These are phyloP conservation scores for Eutypa lata DNA, from an alignment of 2,329 filamentous ascomycete species.

Conservation along the genomic window DNA sequence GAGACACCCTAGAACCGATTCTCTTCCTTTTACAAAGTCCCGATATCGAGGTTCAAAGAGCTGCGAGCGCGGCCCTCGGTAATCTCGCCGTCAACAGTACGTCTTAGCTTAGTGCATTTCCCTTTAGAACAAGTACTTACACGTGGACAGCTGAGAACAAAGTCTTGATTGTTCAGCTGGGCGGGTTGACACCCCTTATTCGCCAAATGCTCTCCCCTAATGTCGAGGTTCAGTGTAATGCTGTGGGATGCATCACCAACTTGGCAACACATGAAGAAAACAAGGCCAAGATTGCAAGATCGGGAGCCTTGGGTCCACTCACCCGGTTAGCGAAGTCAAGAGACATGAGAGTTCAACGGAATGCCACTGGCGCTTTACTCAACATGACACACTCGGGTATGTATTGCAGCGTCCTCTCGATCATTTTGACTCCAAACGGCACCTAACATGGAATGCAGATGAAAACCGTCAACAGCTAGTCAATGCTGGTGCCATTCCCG, in stretches of 20 bases:
- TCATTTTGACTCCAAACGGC: background rate
- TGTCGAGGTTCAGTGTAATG: conserved; percentile 98
- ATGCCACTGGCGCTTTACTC: conserved; percentile 90
- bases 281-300: conserved; percentile 96
- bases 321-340: conserved; percentile 93
- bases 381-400: conserved; percentile 99
- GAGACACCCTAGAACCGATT: conserved; percentile 92
- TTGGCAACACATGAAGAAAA: conserved; percentile 98
- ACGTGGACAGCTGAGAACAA: conserved; percentile 81
- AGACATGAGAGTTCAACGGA: conserved; percentile 97
- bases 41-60: conserved; percentile 95
- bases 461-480: conserved; percentile 98
- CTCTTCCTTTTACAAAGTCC: conserved; percentile 90
- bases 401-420: conserved; percentile 20
- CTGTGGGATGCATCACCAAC: conserved; percentile 98
- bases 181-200: conserved; percentile 86
- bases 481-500: conserved; percentile 94
- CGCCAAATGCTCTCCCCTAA: conserved; percentile 98
- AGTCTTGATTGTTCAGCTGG: conserved; percentile 88
- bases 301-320: conserved; percentile 85
- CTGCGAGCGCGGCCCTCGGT: conserved; percentile 90
- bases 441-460: conserved; percentile 50
- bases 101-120: conserved; percentile 27
- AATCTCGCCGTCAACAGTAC: conserved; percentile 96
- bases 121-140: conserved; percentile 9